Evolutionary conservation across 2,329 filamentous ascomycete species (phyloP), one percentile per base, ranked within the genome.

Genomic region (Escovopsis sp.): DNA sequence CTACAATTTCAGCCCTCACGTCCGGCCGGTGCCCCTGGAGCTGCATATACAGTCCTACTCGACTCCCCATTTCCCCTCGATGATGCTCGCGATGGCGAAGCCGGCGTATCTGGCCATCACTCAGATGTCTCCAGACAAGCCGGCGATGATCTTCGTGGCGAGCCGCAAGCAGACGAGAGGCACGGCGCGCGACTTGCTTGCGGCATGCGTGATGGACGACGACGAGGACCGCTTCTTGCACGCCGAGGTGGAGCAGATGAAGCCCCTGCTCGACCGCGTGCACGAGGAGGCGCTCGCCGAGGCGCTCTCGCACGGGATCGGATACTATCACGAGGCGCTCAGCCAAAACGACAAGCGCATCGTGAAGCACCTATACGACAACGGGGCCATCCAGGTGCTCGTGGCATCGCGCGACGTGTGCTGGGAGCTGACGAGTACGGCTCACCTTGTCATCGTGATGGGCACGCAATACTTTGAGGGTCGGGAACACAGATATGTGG

Each of bases 71-170:
- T 94, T 94, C 62, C 92, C 90, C 4, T 96, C 90, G 10, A 70
- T 98, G 28, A 98, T 98, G 90, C 72, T 98, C 46, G 87, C 90
- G 12, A 98, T 98, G 90, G 85, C 87, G 13, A 88, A 92, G 56
- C 92, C 92, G 15, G 79, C 85, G 1, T 96, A 94, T 55, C 66
- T 84, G 40, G 82, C 88, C 3, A 83, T 98, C 45, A 72, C 85
- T 3, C 85, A 93, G 49, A 72, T 93, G 54, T 92, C 90, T 6
- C 66, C 84, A 0, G 79, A 92, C 43, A 90, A 94, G 60, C 87
- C 88, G 19, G 80, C 86, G 2, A 75, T 98, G 48, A 67, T 94
- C 8, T 98, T 96, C 47, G 84, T 96, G 25, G 86, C 90, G 0
- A 93, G 72, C 52, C 75, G 92, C 43, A 98, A 96, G 61, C 90